A percentile compares a stretch with the other conserved stretches of the same genome.
phyloP scores from a whole-genome alignment of 2,329 filamentous ascomycete species.

The Talaromyces sp. region DNA sequence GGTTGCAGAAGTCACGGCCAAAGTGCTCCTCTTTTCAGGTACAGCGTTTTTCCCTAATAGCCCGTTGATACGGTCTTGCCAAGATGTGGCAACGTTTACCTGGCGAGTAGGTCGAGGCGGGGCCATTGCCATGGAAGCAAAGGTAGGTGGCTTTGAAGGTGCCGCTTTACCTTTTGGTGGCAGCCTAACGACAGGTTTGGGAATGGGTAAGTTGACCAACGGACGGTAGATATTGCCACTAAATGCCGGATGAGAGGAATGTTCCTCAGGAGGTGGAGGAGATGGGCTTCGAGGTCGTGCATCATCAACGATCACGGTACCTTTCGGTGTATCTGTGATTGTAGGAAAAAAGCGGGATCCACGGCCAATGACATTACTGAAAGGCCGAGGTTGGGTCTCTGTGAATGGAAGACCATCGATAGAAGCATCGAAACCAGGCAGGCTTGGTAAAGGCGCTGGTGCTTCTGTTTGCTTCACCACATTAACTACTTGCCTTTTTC shows the following conservation, averaged over 20 bases:
- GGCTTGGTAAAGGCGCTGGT: constrained; percentile 22
- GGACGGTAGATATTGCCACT: constrained; percentile 48
- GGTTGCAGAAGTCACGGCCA: constrained; percentile 64
- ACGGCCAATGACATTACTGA: constrained; percentile 32
- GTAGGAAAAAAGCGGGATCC: constrained; percentile 48
- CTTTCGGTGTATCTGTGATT: constrained; percentile 32
- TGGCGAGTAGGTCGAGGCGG: constrained; percentile 35
- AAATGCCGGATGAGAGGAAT: constrained; percentile 53
- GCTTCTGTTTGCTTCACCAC: constrained; percentile 30
- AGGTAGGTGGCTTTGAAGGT: constrained; percentile 41
- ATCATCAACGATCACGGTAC: constrained; percentile 24
- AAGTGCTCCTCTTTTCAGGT: constrained; percentile 47
- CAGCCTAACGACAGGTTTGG: constrained; percentile 73
- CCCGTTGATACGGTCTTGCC: constrained; percentile 82
- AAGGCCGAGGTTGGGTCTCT: constrained; percentile 29
- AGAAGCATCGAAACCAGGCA: constrained; percentile 33
- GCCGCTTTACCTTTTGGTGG: constrained; percentile 55
- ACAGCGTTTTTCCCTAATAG: constrained; percentile 61
- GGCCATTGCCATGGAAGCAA: constrained; percentile 42
- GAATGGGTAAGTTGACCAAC: constrained; percentile 54
- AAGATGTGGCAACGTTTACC: constrained; percentile 48
- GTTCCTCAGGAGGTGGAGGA: constrained; percentile 55
- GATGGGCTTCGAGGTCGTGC: constrained; percentile 38
- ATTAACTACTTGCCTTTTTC: constrained; percentile 34
- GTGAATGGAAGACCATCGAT: constrained; percentile 32